Evolutionary conservation across 78 protist species (phyloP), one percentile per base, ranked within the genome.

Genomic region (Pelomyxa schiedti): DNA sequence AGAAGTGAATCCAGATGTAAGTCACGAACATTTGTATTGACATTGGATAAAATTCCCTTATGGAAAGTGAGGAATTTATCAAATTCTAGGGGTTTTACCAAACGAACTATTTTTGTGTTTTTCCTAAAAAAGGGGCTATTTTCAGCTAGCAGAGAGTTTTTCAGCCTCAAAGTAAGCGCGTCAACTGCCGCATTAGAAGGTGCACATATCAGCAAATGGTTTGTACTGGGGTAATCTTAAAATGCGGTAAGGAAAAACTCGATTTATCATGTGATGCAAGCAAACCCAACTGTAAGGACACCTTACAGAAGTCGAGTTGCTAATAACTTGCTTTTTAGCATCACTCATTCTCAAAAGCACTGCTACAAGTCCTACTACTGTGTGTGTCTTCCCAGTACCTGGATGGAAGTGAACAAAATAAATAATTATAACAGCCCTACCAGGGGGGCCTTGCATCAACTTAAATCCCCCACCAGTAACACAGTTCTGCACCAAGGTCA

Each of bases 181-280:
- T 91, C 95, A 1, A 87, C 78, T 1, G 93, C 95, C 4, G 95
- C 90, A 42, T 91, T 91, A 22, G 88, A 79, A 1, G 93, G 91
- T 7, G 95, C 92, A 69, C 91, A 87, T 16, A 91, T 80, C 38
- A 91, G 70, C 24, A 87, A 74, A 28, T 42, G 79, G 24, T 30
- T 9, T 68, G 58, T 47, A n/a, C n/a, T n/a, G n/a, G n/a, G n/a
- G n/a, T n/a, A n/a, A n/a, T n/a, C 58, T 47, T 16, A 16, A 16
- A 47, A 16, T 24, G 16, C 32, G 58, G 16, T 16, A 24, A 16
- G 16, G 58, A 47, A 16, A 47, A 16, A 16, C 58, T 47, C 32
- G 58, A 16, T 16, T 16, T 47, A 16, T 16, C 58, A 16, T 47
- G 58, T 16, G 16, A 16, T 16, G 58, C 32, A 16, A 47, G 58